Conservation (phyloP, 768 basidiomycete species). For the Cystofilobasidium ferigula region DNA sequence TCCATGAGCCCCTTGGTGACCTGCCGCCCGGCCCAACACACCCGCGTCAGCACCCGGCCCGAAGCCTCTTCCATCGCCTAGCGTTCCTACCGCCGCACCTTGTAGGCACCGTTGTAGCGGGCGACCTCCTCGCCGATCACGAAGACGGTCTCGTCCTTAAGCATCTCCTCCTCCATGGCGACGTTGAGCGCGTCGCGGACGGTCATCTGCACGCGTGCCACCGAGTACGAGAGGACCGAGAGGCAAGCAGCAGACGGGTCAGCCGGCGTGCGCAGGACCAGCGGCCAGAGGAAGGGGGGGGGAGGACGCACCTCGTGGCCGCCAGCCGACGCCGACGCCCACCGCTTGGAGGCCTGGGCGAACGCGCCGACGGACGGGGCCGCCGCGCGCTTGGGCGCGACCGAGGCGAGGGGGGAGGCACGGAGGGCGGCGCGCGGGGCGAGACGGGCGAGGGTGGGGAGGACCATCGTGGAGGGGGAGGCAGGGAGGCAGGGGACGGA, state of each 20-base stretch:
- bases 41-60: too few relatives aligned
- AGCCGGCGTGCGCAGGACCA: not conserved
- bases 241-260: not conserved
- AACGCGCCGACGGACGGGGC: slow-evolving; percentile 12
- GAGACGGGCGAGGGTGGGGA: slow-evolving; percentile 17
- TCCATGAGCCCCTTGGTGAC: slow-evolving; percentile 97
- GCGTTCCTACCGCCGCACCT: too few relatives aligned
- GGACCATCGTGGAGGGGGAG: slow-evolving; percentile 11
- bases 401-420: slow-evolving; percentile 11
- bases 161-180: slow-evolving; percentile 99
- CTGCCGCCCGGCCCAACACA: too few relatives aligned
- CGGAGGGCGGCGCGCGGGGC: slow-evolving; percentile 18
- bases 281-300: not conserved
- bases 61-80: too few relatives aligned
- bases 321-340: slow-evolving; percentile 8
- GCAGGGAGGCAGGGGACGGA: not conserved
- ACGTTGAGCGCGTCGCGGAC: slow-evolving; percentile 94
- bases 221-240: too few relatives aligned
- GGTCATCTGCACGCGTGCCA: slow-evolving; percentile 45
- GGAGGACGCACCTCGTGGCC: slow-evolving; percentile 22
- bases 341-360: slow-evolving; percentile 16
- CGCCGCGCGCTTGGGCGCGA: not conserved
- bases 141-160: slow-evolving; percentile 87
- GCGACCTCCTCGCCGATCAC: slow-evolving; percentile 96
- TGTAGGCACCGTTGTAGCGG: slow-evolving; percentile 62